Conservation (phyloP, 345 rosid genomes). For the Heritiera fomes region DNA sequence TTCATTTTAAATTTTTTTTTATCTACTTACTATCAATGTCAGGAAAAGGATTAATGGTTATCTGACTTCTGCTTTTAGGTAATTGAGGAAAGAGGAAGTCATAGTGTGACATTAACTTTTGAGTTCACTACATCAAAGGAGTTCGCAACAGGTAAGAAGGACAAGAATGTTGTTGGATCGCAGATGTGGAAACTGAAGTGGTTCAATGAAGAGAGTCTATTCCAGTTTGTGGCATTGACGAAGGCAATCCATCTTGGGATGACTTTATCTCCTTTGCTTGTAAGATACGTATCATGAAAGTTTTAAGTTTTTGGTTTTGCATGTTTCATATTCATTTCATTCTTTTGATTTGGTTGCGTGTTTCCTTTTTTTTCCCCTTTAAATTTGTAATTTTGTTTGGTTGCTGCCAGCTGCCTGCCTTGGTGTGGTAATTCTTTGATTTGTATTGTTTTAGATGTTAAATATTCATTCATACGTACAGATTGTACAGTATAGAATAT, state of each 20-base stretch:
- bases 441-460: neutral
- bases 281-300: conserved; percentile 43
- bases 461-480: neutral
- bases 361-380: neutral
- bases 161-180: conserved; percentile 16
- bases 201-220: conserved; percentile 50
- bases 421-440: neutral
- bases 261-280: conserved; percentile 41
- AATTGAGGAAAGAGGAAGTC: conserved; percentile 42
- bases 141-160: conserved; percentile 11
- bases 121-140: conserved; percentile 37
- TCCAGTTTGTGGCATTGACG: conserved; percentile 64
- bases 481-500: conserved; percentile 15
- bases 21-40: neutral
- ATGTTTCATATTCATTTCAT: conserved; percentile 45
- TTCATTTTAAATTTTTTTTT: neutral
- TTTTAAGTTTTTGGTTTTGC: neutral
- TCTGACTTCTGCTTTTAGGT: conserved; percentile 43
- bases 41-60: neutral
- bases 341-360: conserved; percentile 30
- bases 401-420: neutral
- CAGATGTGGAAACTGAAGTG: conserved; percentile 71
- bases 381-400: neutral
- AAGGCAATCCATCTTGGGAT: conserved; percentile 66
- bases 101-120: conserved; percentile 45